Evolutionary conservation across 2,329 filamentous ascomycete genomes (phyloP), one percentile per base, ranked within the genome.

Genomic region (Aspergillus puulaauensis): DNA sequence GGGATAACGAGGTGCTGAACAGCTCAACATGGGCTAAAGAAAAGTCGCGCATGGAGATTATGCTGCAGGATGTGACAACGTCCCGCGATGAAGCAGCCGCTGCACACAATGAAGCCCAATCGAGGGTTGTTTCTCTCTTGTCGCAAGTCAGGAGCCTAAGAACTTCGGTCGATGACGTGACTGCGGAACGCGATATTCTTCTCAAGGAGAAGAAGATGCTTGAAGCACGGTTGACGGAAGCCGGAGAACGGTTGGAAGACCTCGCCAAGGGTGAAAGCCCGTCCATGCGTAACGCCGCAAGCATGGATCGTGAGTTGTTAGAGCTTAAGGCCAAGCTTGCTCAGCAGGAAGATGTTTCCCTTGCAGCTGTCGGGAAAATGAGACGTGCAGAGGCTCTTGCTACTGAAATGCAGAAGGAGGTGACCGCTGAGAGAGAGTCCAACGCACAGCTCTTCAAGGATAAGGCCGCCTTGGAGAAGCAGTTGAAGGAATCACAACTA

Each of bases 21-120:
- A 96, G 91, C 75, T 96, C 92, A 15, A 96, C 93, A 0, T 98
- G 95, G 93, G 93, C 93, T 12, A 99, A 99, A 79, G 93, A 99
- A 78, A 98, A 98, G 80, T 85, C 91, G 15, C 88, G 93, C 15
- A 83, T 99, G 41, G 93, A 98, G 73, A 86, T 92, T 59, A 96
- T 92, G 5, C 82, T 99, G 54, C 87, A 93, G 51, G 92, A 97
- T 72, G 85, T 98, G 33, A 89, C 90, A 11, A 88, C 90, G 49
- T 96, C 92, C n/a, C 87, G 93, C 3, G 93, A 99, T 64, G 95
- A 99, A 74, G 93, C 95, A 9, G 89, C 92, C 51, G 88, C 87
- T 66, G 93, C 95, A 0, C 95, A 99, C 75, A 96, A 95, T 69
- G 93, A 98, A 65, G 93, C 93, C 2, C 95, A 98, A 73, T 84